Evolutionary conservation across 2,329 filamentous ascomycete genomes (phyloP).

Genomic region (Fusarium compactum): DNA sequence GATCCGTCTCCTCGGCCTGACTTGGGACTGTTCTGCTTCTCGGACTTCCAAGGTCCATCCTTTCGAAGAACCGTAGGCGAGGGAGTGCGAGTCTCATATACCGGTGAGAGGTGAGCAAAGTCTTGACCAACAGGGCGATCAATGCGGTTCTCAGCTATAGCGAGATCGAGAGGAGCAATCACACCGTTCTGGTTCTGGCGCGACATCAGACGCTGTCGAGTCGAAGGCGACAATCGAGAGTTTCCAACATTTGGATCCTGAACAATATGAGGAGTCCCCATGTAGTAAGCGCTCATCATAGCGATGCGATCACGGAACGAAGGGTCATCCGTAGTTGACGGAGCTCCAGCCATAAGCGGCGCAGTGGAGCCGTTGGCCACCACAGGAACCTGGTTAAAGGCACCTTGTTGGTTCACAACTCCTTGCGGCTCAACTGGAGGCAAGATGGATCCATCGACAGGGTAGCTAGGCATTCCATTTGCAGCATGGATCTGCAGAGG

Average conservation of each 20-base stretch:
- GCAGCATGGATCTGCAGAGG: constrained; percentile 46
- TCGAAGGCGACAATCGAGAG: constrained; percentile 50
- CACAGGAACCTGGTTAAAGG: constrained; percentile 48
- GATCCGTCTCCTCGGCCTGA: constrained; percentile 31
- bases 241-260: constrained; percentile 49
- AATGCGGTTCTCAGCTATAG: constrained; percentile 59
- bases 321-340: constrained; percentile 51
- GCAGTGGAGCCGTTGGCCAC: constrained; percentile 54
- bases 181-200: constrained; percentile 61
- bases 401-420: constrained; percentile 32
- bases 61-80: constrained; percentile 73
- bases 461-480: constrained; percentile 24
- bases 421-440: constrained; percentile 23
- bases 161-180: constrained; percentile 68
- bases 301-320: constrained; percentile 59
- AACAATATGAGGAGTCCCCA: constrained; percentile 45
- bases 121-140: constrained; percentile 54
- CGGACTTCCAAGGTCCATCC: constrained; percentile 54
- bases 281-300: constrained; percentile 54
- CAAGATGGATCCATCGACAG: constrained; percentile 27
- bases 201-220: constrained; percentile 54
- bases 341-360: constrained; percentile 35
- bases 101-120: constrained; percentile 73
- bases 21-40: constrained; percentile 43
- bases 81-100: constrained; percentile 78